Conservation (phyloP, 83 land plant species). For the Picea mariana region DNA sequence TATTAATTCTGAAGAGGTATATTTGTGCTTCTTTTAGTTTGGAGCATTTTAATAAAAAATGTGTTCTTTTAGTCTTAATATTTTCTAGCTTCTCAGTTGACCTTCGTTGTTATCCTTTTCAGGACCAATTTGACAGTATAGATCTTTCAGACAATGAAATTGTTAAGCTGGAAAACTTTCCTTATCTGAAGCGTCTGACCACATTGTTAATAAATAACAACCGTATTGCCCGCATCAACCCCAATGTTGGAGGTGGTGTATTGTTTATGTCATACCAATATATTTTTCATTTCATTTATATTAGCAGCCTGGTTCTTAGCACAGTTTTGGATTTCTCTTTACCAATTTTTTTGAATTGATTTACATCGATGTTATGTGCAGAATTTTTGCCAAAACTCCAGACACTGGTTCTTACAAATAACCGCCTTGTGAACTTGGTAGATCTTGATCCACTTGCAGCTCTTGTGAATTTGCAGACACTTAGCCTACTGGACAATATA, state of each 20-base stretch:
- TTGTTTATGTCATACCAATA: background rate
- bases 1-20: too few relatives aligned
- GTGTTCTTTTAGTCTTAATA: too few relatives aligned
- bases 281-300: background rate
- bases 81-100: too few relatives aligned
- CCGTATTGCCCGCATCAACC: constrained; percentile 91
- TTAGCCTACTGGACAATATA: constrained; percentile 82
- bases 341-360: background rate
- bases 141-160: constrained; percentile 98
- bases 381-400: constrained; percentile 91
- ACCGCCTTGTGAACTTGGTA: constrained; percentile 82
- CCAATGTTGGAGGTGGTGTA: constrained; percentile 52
- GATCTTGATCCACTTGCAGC: constrained; percentile 95
- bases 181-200: constrained; percentile 76
- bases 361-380: constrained; percentile 41
- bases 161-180: constrained; percentile 94
- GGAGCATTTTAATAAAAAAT: too few relatives aligned
- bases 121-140: constrained; percentile 97
- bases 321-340: background rate
- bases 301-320: background rate
- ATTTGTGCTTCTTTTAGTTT: too few relatives aligned
- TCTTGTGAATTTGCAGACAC: constrained; percentile 73
- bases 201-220: constrained; percentile 94
- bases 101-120: too few relatives aligned
- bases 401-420: constrained; percentile 91